A percentile compares a stretch with the other conserved stretches of the same genome.
These are phyloP conservation scores for Durusdinium trenchii DNA, from an alignment of 73 alveolate species.

Conservation along the genomic window DNA sequence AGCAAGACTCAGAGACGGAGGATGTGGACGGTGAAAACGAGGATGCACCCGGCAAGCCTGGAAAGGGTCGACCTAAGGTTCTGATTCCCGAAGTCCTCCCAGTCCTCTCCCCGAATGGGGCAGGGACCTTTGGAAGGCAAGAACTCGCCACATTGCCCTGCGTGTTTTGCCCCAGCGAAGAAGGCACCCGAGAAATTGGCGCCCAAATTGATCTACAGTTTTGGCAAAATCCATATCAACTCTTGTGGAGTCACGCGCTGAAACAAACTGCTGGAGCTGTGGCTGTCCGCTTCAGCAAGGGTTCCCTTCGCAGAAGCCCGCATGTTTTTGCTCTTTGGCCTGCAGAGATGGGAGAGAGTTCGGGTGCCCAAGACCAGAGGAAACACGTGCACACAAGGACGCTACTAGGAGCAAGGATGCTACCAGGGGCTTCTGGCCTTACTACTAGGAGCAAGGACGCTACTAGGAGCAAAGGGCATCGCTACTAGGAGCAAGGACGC, in stretches of 20 bases:
- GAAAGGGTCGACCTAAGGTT: background rate
- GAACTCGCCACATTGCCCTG: constrained; percentile 51
- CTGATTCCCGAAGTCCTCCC: constrained; percentile 59
- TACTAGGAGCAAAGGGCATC: too few relatives aligned
- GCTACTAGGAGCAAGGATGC: too few relatives aligned
- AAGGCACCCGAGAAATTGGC: constrained; percentile 50
- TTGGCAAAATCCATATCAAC: constrained; percentile 30
- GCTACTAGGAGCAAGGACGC: too few relatives aligned
- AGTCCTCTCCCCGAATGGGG: too few relatives aligned
- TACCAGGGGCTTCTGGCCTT: too few relatives aligned
- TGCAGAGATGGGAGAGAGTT: constrained; percentile 42
- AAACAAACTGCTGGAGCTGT: constrained; percentile 63
- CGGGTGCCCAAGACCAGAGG: background rate
- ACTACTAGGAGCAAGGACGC: too few relatives aligned
- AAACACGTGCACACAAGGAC: background rate
- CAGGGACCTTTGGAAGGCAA: background rate
- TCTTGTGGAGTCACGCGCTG: constrained; percentile 45
- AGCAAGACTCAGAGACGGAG: background rate
- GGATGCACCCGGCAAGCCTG: background rate
- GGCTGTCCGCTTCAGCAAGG: constrained; percentile 82
- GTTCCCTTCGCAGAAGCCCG: constrained; percentile 75
- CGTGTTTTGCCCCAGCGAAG: constrained; percentile 56
- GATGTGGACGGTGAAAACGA: background rate
- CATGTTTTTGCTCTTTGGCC: constrained; percentile 84
- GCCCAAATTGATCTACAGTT: constrained; percentile 32